Conservation (phyloP, 306 rosid genomes). For the Oxytropis ochrocephala region DNA sequence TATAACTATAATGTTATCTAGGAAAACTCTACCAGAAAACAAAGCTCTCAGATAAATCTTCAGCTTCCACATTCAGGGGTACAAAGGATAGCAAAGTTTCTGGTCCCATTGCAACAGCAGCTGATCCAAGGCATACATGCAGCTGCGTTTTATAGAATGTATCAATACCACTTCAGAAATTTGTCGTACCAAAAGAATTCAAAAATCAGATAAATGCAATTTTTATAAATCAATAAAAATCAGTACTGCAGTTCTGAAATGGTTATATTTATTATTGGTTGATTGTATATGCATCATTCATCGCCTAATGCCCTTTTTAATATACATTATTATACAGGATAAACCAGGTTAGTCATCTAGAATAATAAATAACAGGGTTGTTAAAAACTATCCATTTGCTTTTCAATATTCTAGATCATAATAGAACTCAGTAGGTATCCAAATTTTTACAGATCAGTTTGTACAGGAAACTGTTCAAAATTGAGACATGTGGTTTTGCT, state of each 20-base stretch:
- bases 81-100: constrained; percentile 61
- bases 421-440: neutral
- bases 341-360: neutral
- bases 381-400: neutral
- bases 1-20: too few relatives aligned
- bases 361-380: neutral
- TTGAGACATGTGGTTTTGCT: neutral
- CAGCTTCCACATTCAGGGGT: constrained; percentile 81
- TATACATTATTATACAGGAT: neutral
- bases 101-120: constrained; percentile 85
- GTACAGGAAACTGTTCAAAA: neutral
- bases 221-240: neutral
- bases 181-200: neutral
- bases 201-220: neutral
- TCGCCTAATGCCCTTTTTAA: neutral
- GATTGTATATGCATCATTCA: neutral
- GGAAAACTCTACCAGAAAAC: constrained; percentile 38
- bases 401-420: neutral
- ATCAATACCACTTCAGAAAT: constrained; percentile 6
- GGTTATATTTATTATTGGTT: neutral
- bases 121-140: constrained; percentile 84
- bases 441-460: neutral
- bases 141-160: constrained; percentile 43
- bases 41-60: constrained; percentile 46
- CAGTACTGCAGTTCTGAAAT: neutral